Evolutionary conservation across 129 eudicot genomes (phyloP), one percentile per base, ranked within the genome.

Genomic region (Artemisia argyi): DNA sequence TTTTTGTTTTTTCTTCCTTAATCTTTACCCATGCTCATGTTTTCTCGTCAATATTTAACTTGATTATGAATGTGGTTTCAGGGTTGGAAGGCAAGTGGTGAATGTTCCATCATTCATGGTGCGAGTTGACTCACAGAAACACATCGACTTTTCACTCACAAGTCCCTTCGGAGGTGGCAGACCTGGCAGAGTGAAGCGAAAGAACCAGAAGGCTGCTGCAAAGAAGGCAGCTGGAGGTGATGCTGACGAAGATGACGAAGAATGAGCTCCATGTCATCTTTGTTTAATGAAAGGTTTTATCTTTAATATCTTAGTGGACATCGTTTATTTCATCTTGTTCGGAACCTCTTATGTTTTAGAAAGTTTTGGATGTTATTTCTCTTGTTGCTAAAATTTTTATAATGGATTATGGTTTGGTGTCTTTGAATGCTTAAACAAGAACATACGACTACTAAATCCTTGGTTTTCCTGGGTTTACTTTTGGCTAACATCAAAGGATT

Each of bases 201-300:
- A 49, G 90, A 89, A 89, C 82, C 85, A 62, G 77, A 89, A 89
- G 76, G 83, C 90, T 0, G 96, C 90, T 72, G 89, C 92, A 28
- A 89, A 86, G 96, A 89, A 89, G 82, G 88, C 92, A 15, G 62
- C 90, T 10, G 96, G 96, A 67, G 96, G 92, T 8, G 96, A 70
- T 53, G 88, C 78, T 35, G 96, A 86, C 20, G 96, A 84, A 61
- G 96, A 86, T 46, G 92, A 86, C 0, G 90, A 89, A 68, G 92
- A 86, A 75, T 86, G 81, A 85, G 81, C 49, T 42, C 15, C 9
- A 47, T 16, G 5, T 11, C 50, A 18, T 6, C 1, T n/a, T 13
- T 12, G 24, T 19, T 49, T 28, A 15, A 35, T 55, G 28, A 57
- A 46, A 58, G 60, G 73, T 16, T 55, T 42, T 50, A 39, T 65